phyloP scores from a whole-genome alignment of 2,329 filamentous ascomycete species.

The Mycosphaerella sp. region DNA sequence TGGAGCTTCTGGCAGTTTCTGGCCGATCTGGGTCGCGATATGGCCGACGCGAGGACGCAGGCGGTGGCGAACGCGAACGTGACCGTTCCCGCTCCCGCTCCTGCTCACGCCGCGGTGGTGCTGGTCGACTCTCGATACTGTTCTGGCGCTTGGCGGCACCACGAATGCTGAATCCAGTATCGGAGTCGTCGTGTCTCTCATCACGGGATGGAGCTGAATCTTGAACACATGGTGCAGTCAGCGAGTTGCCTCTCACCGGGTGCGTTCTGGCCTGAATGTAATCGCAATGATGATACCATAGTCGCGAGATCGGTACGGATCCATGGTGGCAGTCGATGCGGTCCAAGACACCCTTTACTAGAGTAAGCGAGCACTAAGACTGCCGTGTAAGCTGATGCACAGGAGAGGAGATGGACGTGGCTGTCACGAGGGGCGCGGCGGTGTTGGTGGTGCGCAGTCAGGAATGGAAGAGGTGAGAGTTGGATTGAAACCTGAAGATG shows the following conservation, averaged over 20 bases:
- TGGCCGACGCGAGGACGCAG: conserved; percentile 2
- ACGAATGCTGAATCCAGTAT: conserved; percentile 13
- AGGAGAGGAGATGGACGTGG: neutral
- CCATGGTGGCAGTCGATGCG: conserved; percentile 52
- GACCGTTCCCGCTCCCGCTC: neutral
- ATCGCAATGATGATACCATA: conserved; percentile 18
- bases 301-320: conserved; percentile 14
- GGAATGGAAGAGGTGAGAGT: neutral
- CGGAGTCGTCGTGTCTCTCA: conserved; percentile 5
- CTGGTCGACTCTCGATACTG: neutral
- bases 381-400: neutral
- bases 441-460: neutral
- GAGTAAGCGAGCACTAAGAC: neutral
- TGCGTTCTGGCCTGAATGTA: conserved; percentile 12
- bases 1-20: neutral
- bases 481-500: too few species aligned
- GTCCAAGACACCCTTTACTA: neutral
- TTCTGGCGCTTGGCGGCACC: conserved; percentile 10
- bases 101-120: neutral
- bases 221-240: conserved; percentile 15
- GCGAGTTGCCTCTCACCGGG: conserved; percentile 13
- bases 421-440: neutral
- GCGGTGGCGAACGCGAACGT: conserved; percentile 9
- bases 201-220: conserved; percentile 9
- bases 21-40: conserved; percentile 15